phyloP scores from a whole-genome alignment of 805 yeast species.

The Pichia gijzeniarum region DNA sequence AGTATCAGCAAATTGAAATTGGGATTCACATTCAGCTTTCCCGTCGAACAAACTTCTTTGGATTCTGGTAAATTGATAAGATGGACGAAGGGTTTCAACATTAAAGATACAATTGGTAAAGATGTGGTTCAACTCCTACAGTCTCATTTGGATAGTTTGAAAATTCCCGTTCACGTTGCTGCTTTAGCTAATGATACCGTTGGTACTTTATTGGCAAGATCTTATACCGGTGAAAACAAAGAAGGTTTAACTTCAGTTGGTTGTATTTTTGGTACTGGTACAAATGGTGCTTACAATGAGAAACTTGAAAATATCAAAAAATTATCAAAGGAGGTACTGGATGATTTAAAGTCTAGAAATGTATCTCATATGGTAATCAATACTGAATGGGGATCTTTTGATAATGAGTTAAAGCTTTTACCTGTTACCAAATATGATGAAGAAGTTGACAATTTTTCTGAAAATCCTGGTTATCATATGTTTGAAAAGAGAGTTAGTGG shows the following conservation, averaged over 20 bases:
- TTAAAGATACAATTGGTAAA: conserved; percentile 75
- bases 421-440: conserved; percentile 78
- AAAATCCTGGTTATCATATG: conserved; percentile 83
- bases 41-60: conserved; percentile 79
- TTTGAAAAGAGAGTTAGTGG: conserved; percentile 92
- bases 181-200: conserved; percentile 96
- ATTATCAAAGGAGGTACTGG: conserved; percentile 43
- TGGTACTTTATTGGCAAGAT: conserved; percentile 84
- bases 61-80: conserved; percentile 76
- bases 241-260: conserved; percentile 79
- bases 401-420: conserved; percentile 66
- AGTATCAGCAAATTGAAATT: conserved; percentile 42
- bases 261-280: conserved; percentile 94
- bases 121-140: conserved; percentile 78
- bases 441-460: conserved; percentile 61
- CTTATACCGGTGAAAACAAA: conserved; percentile 62
- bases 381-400: conserved; percentile 98
- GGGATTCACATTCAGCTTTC: conserved; percentile 94
- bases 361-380: conserved; percentile 76
- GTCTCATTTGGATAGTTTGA: conserved; percentile 50
- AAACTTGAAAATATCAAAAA: conserved; percentile 66
- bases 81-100: conserved; percentile 95
- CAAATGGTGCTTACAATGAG: conserved; percentile 93
- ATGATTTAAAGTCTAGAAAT: conserved; percentile 36
- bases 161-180: conserved; percentile 62